Evolutionary conservation across 768 basidiomycete genomes (phyloP), one percentile per base, ranked within the genome.

Genomic region (Auricularia sp.): DNA sequence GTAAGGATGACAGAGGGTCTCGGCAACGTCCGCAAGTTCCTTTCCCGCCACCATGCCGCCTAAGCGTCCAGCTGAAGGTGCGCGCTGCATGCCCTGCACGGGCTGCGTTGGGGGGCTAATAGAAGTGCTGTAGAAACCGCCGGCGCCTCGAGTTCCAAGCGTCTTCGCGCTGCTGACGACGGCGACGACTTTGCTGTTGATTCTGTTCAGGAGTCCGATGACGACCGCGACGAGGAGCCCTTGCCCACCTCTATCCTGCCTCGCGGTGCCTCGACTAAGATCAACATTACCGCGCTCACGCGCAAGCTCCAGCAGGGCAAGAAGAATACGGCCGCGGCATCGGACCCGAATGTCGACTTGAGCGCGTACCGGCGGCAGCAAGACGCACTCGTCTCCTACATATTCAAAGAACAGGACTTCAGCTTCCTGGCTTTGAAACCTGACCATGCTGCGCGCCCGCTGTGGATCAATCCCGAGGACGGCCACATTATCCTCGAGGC

Each of bases 391-490:
- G 54, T 68, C 14, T 62, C 68, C 16, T 61, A 68, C 43, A 64
- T 93, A 74, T 68, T 68, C 61, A 84, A 83, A 78, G 83, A 88
- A 64, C 88, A 88, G 71, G 93, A 95, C 74, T 94, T 91, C 70
- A 88, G 90, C 2, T 90, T 85, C 81, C 79, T 97, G 51, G 85
- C 88, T 69, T 77, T 99, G 63, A 97, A 98, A 74, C 78, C 83
- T 2, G 97, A 99, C 77, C 97, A 99, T 73, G 80, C 85, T 36
- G 88, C 91, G 4, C 86, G 97, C 58, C 97, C 97, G 16, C 78
- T 98, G 18, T 99, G 96, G 95, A 98, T 99, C 67, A 91, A 88
- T 69, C 93, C 93, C 5, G 88, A 91, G 68, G 89, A 93, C 72
- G 88, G 88, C 0, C 87, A 90, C 68, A 98, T 98, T 70, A 98